phyloP scores from a whole-genome alignment of 768 basidiomycete species.

The Candolleomyces aberdarensis region DNA sequence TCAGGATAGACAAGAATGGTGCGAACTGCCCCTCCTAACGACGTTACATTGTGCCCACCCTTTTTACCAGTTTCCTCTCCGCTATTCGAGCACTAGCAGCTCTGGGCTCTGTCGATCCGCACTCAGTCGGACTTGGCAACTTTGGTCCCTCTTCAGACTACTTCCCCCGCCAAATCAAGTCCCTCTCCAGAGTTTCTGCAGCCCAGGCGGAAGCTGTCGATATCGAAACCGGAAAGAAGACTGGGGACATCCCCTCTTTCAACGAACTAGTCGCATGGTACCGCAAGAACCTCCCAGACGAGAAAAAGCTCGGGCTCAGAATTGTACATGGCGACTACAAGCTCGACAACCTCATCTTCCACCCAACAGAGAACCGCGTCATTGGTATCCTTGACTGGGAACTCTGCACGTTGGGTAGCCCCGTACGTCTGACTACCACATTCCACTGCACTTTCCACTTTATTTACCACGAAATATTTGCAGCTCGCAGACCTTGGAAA shows the following conservation, averaged over 20 bases:
- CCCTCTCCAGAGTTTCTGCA: slow-evolving; percentile 76
- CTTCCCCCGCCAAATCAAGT: slow-evolving; percentile 92
- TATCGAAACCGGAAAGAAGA: slow-evolving; percentile 53
- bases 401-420: slow-evolving; percentile 90
- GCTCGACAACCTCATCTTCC: slow-evolving; percentile 95
- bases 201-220: slow-evolving; percentile 72
- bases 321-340: slow-evolving; percentile 99
- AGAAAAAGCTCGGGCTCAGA: slow-evolving; percentile 68
- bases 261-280: slow-evolving; percentile 78
- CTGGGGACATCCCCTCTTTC: slow-evolving; percentile 75
- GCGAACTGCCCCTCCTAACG: slow-evolving; percentile 15
- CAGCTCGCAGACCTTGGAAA: slow-evolving; percentile 89
- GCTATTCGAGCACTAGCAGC: slow-evolving; percentile 69
- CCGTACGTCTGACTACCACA: slow-evolving; percentile 43
- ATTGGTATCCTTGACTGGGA: slow-evolving; percentile 99
- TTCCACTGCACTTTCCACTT: too few species aligned
- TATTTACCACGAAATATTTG: too few species aligned
- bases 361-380: slow-evolving; percentile 85
- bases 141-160: slow-evolving; percentile 79
- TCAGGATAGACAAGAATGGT: slow-evolving; percentile 71
- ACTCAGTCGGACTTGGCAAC: slow-evolving; percentile 59
- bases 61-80: slow-evolving; percentile 64
- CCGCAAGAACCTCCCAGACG: slow-evolving; percentile 68
- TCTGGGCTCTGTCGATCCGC: slow-evolving; percentile 62
- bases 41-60: not conserved